Base-by-base conservation (phyloP, 495 filamentous ascomycete species). In the Lasiosphaeria ovina region DNA sequence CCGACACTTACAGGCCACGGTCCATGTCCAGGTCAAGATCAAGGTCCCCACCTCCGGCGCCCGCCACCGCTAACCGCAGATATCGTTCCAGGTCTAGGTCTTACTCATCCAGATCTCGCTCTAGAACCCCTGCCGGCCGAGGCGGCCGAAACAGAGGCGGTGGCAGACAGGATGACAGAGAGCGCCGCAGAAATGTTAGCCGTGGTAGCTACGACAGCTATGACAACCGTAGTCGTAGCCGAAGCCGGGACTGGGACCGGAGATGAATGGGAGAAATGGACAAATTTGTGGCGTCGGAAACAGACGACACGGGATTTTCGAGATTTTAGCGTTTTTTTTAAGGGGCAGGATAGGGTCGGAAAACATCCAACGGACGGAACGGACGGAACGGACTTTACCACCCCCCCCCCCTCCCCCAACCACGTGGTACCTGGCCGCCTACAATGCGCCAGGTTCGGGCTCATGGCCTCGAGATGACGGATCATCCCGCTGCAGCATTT, bases 121-220 rank as follows among this genome's bases (percentile, higher is more conserved):
- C 59, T 32, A 51, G 79, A 50, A 80, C 83, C 4, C 87, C 85
- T 7, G 59, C 63, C 3, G 35, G 31, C 38, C 62, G 62, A 48
- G 56, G 58, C 47, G 72, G 77, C 48, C 75, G 74, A 42, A 42
- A 42, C 59, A 70, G 66, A 57, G 68, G 72, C 55, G 72, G 66
- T 40, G 70, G 63, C 66, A 52, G 74, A 59, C 71, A 77, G 59
- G 75, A 77, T 57, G 73, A 74, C 3, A 63, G 53, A 12, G 74
- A 77, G 6, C 62, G 82, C 56, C 75, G 82, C 57, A 77, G 87
- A 61, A 90, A 84, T 60, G 79, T 80, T 11, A 88, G 85, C 67
- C 85, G 85, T 62, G 82, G 75, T 59, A 87, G 85, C 62, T 86
- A 85, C 66, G 82, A 80, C 51, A 71, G 70, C 57, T 63, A 69